These are phyloP conservation scores for Grosmannia huntii DNA, from an alignment of 2,329 filamentous ascomycete genomes.

Conservation along the genomic window DNA sequence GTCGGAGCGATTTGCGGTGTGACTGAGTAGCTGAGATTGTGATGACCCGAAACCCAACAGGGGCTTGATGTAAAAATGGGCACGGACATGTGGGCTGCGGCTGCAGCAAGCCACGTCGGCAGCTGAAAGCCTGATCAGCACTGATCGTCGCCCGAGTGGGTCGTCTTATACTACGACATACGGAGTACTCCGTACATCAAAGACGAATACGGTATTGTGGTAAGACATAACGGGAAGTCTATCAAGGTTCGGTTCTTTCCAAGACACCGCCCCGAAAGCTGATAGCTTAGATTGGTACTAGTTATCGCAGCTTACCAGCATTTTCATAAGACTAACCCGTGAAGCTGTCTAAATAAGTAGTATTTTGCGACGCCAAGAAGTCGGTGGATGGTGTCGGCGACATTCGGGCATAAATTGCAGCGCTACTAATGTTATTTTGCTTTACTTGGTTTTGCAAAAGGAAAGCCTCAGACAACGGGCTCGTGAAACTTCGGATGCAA, in stretches of 20 bases:
- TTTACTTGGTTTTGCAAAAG: background rate
- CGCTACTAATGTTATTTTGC: background rate
- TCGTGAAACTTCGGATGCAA: background rate
- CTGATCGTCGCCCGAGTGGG: background rate
- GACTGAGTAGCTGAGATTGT: background rate
- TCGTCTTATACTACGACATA: too few species aligned
- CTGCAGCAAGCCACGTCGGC: background rate
- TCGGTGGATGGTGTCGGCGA: background rate
- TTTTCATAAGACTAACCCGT: background rate
- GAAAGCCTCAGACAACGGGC: background rate
- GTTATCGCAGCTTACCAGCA: background rate
- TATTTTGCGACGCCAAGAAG: background rate
- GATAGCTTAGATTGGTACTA: background rate
- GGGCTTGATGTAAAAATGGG: background rate
- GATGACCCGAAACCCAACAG: background rate
- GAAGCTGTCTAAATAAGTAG: background rate
- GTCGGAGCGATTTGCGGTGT: background rate
- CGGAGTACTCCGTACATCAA: background rate
- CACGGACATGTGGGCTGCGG: background rate
- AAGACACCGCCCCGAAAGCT: background rate
- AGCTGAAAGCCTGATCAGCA: background rate
- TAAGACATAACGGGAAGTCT: background rate
- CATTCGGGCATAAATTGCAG: background rate
- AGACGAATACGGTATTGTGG: background rate
- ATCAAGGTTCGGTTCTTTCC: background rate